phyloP scores from a whole-genome alignment of 2,329 filamentous ascomycete genomes.

The Pseudogymnoascus sp. region DNA sequence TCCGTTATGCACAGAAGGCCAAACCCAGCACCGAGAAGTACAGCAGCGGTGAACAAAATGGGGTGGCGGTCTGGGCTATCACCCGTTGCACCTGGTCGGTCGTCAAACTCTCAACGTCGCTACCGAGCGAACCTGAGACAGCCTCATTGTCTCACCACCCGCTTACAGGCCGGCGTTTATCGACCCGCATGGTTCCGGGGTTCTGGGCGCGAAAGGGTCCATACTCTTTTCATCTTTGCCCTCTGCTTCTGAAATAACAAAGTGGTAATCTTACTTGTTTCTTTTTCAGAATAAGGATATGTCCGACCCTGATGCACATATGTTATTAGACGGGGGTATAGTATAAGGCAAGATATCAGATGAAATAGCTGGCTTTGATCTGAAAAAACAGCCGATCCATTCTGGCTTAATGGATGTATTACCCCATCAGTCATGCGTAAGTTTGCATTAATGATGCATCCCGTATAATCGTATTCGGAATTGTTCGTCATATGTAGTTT shows the following conservation, averaged over 20 bases:
- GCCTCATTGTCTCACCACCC: background rate
- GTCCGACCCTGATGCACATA: background rate
- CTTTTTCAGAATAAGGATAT: background rate
- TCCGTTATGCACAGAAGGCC: background rate
- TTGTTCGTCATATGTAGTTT: background rate
- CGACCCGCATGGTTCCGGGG: background rate
- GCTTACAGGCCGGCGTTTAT: slow-evolving; percentile 73
- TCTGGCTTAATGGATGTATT: background rate
- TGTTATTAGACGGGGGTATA: background rate
- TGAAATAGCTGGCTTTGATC: background rate
- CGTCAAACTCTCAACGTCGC: slow-evolving; percentile 3
- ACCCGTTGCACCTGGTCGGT: background rate
- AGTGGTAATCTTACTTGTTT: background rate
- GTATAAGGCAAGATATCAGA: background rate
- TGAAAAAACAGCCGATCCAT: background rate
- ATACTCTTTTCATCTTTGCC: background rate
- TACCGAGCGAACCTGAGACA: slow-evolving; percentile 3
- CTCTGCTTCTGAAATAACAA: background rate
- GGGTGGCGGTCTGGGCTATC: background rate
- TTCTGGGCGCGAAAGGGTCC: background rate
- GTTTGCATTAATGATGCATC: slow-evolving; percentile 1
- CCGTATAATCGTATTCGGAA: background rate
- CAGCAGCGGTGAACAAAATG: background rate
- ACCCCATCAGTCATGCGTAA: background rate
- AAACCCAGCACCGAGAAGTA: background rate